Conservation (phyloP, 495 filamentous ascomycete species). For the Lasiosphaeria hispida region DNA sequence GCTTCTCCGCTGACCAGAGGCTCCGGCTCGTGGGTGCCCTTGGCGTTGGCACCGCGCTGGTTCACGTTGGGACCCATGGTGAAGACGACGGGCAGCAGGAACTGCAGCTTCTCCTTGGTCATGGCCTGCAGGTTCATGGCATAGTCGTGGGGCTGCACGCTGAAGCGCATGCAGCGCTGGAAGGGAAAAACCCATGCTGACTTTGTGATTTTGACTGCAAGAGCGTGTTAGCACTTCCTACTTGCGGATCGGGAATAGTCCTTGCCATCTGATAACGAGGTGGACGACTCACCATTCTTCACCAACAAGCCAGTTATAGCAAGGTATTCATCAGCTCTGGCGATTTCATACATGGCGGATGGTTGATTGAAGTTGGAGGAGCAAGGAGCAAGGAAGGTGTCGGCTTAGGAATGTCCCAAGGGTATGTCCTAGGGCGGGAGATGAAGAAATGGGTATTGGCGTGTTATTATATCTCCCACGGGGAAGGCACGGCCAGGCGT, state of each 20-base stretch:
- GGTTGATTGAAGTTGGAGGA: constrained; percentile 4
- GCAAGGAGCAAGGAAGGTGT: background rate
- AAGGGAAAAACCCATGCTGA: constrained; percentile 67
- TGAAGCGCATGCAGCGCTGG: constrained; percentile 56
- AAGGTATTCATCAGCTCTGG: constrained; percentile 62
- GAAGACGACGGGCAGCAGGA: constrained; percentile 76
- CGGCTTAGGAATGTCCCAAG: background rate
- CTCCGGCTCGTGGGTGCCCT: background rate
- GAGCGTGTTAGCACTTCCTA: constrained; percentile 1
- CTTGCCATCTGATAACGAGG: background rate
- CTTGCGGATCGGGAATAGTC: background rate
- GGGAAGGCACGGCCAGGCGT: no score
- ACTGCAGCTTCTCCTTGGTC: constrained; percentile 80
- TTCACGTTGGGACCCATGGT: constrained; percentile 76
- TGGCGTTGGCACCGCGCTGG: constrained; percentile 43
- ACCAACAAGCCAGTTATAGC: constrained; percentile 78
- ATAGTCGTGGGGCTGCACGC: constrained; percentile 74
- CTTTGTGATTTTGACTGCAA: constrained; percentile 64
- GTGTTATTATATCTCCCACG: no score
- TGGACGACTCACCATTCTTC: constrained; percentile 35
- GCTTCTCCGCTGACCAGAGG: background rate
- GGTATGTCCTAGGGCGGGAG: background rate
- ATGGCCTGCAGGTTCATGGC: constrained; percentile 74
- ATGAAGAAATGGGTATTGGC: background rate
- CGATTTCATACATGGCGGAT: constrained; percentile 43